Evolutionary conservation across 179 eudicot species (phyloP), one percentile per base, ranked within the genome.

Genomic region (Amaranthus tricolor): DNA sequence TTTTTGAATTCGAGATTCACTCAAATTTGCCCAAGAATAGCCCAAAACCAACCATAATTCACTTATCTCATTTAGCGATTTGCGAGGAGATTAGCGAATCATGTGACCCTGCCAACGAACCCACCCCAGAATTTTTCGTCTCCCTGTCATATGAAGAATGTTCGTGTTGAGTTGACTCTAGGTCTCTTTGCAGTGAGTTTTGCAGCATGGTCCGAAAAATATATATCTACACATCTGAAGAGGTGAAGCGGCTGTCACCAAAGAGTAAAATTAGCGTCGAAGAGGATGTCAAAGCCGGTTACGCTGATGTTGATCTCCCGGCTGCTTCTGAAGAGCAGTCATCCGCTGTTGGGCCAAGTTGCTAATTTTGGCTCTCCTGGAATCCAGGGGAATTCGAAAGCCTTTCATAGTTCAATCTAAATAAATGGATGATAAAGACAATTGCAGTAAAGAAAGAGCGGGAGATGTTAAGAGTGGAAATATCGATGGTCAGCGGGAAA

Each of bases 201-300:
- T 90, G 97, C 80, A 81, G 81, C 84, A 94, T 94, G 96, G 98
- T 87, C 67, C 84, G 84, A 85, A 94, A 93, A 82, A 90, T 94
- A 47, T 89, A 83, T 68, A 86, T 94, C 79, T 94, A 88, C 81
- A 89, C 98, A 15, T 79, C 85, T 9, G 96, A 92, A 66, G 96
- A 94, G 89, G 98, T 86, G 19, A 91, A 87, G 85, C 94, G 82
- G 75, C 89, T 94, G 31, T 81, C 87, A 3, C 90, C 97, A 6
- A 87, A 88, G 89, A 83, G 73, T 63, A 89, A 92, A 70, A 84
- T 85, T 64, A 83, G 86, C 0, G 76, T 75, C 6, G 67, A 24
- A 60, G 83, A 81, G 58, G 94, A 85, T 44, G 78, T 75, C 54
- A 90, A 82, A 83, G 79, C 82, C 21, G 21, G 79, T 58, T 86